Evolutionary conservation across 192 early-diverging fungal species (phyloP).

Genomic region (Umbelopsis sp.): DNA sequence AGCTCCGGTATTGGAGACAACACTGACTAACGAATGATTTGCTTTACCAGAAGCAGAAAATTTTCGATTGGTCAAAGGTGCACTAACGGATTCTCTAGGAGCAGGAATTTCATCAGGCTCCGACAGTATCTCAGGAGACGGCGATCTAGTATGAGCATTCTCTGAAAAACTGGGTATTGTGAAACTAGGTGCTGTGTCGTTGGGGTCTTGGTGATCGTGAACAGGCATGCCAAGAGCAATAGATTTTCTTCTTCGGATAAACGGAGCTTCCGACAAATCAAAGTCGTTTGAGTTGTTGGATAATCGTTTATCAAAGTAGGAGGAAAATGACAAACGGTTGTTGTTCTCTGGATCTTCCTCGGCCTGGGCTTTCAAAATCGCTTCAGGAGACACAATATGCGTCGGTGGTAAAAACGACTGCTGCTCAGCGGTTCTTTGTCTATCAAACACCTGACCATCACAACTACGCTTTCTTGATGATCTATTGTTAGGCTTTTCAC

Average conservation of each 20-base stretch:
- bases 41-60: conserved; percentile 21
- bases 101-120: neutral
- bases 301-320: conserved; percentile 19
- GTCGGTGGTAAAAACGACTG: conserved; percentile 16
- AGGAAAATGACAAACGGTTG: neutral
- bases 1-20: conserved; percentile 9
- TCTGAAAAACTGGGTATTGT: conserved; percentile 13
- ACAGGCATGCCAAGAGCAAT: conserved; percentile 6
- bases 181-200: conserved; percentile 2
- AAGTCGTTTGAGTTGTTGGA: neutral
- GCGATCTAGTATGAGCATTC: conserved; percentile 10
- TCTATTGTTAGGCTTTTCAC: neutral
- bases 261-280: neutral
- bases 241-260: conserved; percentile 11
- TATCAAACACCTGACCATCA: conserved; percentile 2
- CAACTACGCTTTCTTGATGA: conserved; percentile 15
- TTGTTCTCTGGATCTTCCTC: conserved; percentile 35
- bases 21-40: conserved; percentile 14
- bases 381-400: conserved; percentile 38
- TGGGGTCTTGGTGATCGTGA: neutral
- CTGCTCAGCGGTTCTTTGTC: conserved; percentile 1
- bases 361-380: conserved; percentile 30
- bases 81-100: conserved; percentile 5
- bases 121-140: conserved; percentile 12
- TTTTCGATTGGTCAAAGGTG: conserved; percentile 12